Evolutionary conservation across 768 basidiomycete species (phyloP).

Genomic region (Auriscalpium microsporum): DNA sequence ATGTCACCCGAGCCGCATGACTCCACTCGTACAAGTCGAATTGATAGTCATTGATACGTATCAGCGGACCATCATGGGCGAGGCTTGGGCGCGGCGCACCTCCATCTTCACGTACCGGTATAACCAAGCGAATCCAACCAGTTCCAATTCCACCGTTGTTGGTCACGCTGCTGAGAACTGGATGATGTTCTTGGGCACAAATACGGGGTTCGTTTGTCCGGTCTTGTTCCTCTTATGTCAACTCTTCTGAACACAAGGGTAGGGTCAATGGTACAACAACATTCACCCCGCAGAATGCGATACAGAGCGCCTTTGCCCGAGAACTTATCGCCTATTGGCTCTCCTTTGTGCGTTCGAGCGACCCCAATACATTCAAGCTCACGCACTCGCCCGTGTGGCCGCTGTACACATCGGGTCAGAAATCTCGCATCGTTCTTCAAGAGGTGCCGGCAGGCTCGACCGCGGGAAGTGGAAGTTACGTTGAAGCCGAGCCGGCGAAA

Average conservation of each 20-base stretch:
- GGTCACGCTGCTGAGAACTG: slow-evolving; percentile 54
- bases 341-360: slow-evolving; percentile 49
- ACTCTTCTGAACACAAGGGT: background rate
- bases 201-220: slow-evolving; percentile 40
- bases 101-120: slow-evolving; percentile 49
- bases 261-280: slow-evolving; percentile 42
- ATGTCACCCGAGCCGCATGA: slow-evolving; percentile 17
- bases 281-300: slow-evolving; percentile 37
- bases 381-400: slow-evolving; percentile 44
- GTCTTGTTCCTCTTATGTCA: background rate
- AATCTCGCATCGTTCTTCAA: slow-evolving; percentile 38
- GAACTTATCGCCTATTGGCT: slow-evolving; percentile 62
- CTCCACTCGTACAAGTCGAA: background rate
- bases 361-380: slow-evolving; percentile 51
- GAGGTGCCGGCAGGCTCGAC: slow-evolving; percentile 25
- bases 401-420: slow-evolving; percentile 23
- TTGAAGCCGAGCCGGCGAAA: slow-evolving; percentile 30
- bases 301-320: slow-evolving; percentile 42
- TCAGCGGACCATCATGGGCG: slow-evolving; percentile 40
- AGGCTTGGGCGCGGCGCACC: slow-evolving; percentile 26
- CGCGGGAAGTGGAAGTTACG: slow-evolving; percentile 30
- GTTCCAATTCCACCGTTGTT: slow-evolving; percentile 24
- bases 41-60: background rate
- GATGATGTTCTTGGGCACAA: slow-evolving; percentile 59
- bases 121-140: slow-evolving; percentile 45